These are phyloP conservation scores for Clarireedia monteithiana DNA, from an alignment of 2,329 filamentous ascomycete species.

Conservation along the genomic window DNA sequence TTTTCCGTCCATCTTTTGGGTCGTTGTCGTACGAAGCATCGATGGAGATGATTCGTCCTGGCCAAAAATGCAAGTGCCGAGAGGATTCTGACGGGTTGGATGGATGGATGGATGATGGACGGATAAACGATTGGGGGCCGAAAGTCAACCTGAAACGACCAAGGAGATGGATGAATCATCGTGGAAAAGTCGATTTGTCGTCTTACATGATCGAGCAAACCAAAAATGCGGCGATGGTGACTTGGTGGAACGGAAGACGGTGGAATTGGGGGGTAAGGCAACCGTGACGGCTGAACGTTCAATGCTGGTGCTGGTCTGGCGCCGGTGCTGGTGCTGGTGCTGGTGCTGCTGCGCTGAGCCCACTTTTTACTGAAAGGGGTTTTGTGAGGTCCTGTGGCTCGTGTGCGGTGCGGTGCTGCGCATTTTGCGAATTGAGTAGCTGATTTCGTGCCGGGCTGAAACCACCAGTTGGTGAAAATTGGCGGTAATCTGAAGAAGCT, in stretches of 20 bases:
- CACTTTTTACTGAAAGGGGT: background rate
- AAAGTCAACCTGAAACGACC: background rate
- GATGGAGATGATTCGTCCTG: too few species aligned
- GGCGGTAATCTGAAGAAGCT: background rate
- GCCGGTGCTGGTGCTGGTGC: background rate
- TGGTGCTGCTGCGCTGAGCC: slow-evolving; percentile 4
- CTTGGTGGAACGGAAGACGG: background rate
- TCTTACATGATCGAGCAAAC: slow-evolving; percentile 10
- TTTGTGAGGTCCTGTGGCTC: background rate
- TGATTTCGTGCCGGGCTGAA: background rate
- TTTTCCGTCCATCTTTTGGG: too few species aligned
- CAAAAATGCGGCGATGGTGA: background rate
- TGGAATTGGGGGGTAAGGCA: slow-evolving; percentile 1
- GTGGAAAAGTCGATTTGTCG: background rate
- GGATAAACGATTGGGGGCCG: background rate
- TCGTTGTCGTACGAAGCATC: too few species aligned
- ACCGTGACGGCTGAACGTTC: slow-evolving; percentile 4
- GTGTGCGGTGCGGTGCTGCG: background rate
- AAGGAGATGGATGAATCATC: background rate
- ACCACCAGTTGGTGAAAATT: background rate
- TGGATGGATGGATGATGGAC: background rate
- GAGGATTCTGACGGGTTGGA: background rate
- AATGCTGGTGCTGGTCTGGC: background rate
- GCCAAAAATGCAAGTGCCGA: too few species aligned
- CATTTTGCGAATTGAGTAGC: background rate